Conservation (phyloP, 495 filamentous ascomycete species). For the Aspergillus incahuasiensis region DNA sequence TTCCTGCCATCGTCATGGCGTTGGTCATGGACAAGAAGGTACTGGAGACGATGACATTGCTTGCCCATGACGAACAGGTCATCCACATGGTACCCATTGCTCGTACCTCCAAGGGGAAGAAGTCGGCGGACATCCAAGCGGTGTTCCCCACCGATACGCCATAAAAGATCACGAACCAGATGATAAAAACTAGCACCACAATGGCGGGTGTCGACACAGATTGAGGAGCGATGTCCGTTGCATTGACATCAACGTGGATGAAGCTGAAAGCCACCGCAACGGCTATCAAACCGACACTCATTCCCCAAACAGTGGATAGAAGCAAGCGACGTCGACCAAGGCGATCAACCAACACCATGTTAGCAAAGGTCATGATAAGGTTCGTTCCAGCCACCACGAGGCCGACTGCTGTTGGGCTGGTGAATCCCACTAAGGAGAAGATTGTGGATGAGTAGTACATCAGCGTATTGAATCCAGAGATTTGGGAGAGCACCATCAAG, state of each 20-base stretch:
- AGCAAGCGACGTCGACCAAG: constrained; percentile 48
- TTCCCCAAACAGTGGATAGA: constrained; percentile 46
- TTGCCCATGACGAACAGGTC: constrained; percentile 47
- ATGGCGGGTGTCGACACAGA: constrained; percentile 34
- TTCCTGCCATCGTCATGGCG: constrained; percentile 41
- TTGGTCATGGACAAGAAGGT: constrained; percentile 51
- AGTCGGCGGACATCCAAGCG: constrained; percentile 48
- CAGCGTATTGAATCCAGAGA: constrained; percentile 47
- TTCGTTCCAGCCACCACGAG: constrained; percentile 49
- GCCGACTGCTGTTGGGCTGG: constrained; percentile 37
- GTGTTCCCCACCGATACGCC: constrained; percentile 43
- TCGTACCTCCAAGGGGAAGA: constrained; percentile 49
- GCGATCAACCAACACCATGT: constrained; percentile 45
- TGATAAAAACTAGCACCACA: constrained; percentile 44
- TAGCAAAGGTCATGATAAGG: constrained; percentile 49
- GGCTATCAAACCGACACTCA: constrained; percentile 19
- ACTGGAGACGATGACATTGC: constrained; percentile 49
- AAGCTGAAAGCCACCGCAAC: constrained; percentile 47
- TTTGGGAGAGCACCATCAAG: constrained; percentile 45
- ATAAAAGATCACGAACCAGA: constrained; percentile 47
- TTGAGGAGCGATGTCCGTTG: constrained; percentile 20
- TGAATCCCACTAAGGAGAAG: constrained; percentile 50
- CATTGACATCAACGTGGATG: constrained; percentile 41
- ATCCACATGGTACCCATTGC: constrained; percentile 51
- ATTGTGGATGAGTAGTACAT: constrained; percentile 52